Conservation (phyloP, 2,329 filamentous ascomycete genomes). For the Neobulgaria alba region DNA sequence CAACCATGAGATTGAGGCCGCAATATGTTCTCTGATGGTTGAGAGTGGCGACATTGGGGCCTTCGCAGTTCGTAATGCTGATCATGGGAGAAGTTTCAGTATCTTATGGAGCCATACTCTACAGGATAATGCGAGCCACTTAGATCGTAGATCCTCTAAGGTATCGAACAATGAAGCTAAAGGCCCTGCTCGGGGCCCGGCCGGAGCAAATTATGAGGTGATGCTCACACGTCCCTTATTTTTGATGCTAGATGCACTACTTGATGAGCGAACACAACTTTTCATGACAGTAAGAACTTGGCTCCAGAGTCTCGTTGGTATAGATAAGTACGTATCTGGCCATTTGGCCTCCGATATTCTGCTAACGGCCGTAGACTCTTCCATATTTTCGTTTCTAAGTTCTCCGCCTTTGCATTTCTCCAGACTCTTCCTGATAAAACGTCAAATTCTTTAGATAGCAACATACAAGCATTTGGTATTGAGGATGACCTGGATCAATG, state of each 20-base stretch:
- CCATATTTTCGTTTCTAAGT: constrained; percentile 49
- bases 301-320: constrained; percentile 59
- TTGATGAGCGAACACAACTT: constrained; percentile 62
- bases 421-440: constrained; percentile 20
- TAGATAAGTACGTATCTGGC: constrained; percentile 46
- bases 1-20: constrained; percentile 71
- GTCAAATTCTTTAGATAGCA: constrained; percentile 17
- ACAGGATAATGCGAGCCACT: constrained; percentile 41
- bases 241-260: constrained; percentile 68
- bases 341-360: neutral
- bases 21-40: constrained; percentile 62
- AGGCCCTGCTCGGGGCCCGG: constrained; percentile 37
- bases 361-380: constrained; percentile 41
- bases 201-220: constrained; percentile 56
- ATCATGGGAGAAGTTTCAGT: constrained; percentile 61
- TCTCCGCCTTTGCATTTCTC: constrained; percentile 47
- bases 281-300: constrained; percentile 73
- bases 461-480: constrained; percentile 34
- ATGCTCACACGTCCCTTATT: constrained; percentile 78
- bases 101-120: constrained; percentile 77
- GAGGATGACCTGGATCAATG: constrained; percentile 68
- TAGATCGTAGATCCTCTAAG: constrained; percentile 42
- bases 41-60: constrained; percentile 39
- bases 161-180: constrained; percentile 31
- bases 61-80: constrained; percentile 41